A percentile compares a stretch with the other conserved stretches of the same genome.
These are phyloP conservation scores for Filobasidium uniguttulatum DNA, from an alignment of 1,284 basidiomycete species.

Conservation along the genomic window DNA sequence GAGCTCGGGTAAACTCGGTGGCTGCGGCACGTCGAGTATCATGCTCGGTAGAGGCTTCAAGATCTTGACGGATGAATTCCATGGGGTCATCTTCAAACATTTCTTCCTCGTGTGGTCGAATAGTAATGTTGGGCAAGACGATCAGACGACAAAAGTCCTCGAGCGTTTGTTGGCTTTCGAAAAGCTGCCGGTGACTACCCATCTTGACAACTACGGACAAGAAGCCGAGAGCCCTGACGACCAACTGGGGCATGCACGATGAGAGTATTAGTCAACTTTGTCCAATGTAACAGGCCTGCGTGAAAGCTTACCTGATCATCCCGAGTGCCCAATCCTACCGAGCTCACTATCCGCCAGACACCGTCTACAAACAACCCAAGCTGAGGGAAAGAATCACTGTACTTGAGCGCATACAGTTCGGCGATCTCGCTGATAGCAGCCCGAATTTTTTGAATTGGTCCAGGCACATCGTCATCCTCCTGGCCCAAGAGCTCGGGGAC, in stretches of 20 bases:
- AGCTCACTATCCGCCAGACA: slow-evolving; percentile 81
- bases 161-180: slow-evolving; percentile 56
- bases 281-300: not conserved
- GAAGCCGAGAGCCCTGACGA: slow-evolving; percentile 85
- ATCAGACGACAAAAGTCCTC: slow-evolving; percentile 75
- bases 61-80: slow-evolving; percentile 83
- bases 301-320: slow-evolving; percentile 57
- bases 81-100: slow-evolving; percentile 95
- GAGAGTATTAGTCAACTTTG: slow-evolving; percentile 3
- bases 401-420: slow-evolving; percentile 84
- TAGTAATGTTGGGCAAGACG: slow-evolving; percentile 78
- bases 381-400: slow-evolving; percentile 71
- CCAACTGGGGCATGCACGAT: slow-evolving; percentile 46
- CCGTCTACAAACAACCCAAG: slow-evolving; percentile 72
- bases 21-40: slow-evolving; percentile 82
- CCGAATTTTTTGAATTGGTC: slow-evolving; percentile 72
- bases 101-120: slow-evolving; percentile 80
- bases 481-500: slow-evolving; percentile 54
- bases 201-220: slow-evolving; percentile 84
- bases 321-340: slow-evolving; percentile 46
- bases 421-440: slow-evolving; percentile 82
- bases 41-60: slow-evolving; percentile 43
- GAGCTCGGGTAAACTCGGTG: slow-evolving; percentile 76
- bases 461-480: slow-evolving; percentile 72
- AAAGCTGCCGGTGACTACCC: slow-evolving; percentile 54